Conservation (phyloP, 2,329 filamentous ascomycete genomes). For the Chrysosporium queenslandicum region DNA sequence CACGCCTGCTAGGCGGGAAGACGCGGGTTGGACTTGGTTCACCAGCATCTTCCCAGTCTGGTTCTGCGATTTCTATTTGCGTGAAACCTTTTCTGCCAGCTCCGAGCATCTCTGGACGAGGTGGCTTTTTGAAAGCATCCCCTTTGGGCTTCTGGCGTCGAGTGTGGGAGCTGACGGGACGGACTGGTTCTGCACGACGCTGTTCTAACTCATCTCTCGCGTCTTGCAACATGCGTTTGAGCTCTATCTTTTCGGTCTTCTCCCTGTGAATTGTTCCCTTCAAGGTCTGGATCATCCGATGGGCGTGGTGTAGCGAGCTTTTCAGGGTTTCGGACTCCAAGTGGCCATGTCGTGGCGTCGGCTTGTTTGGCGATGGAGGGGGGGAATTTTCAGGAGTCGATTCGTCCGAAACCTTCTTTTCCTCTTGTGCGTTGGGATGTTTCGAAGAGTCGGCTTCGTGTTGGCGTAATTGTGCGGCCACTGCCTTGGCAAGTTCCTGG, state of each 20-base stretch:
- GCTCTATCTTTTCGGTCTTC: constrained; percentile 95
- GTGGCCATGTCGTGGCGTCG: constrained; percentile 77
- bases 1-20: neutral
- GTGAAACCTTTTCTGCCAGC: constrained; percentile 62
- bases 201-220: constrained; percentile 81
- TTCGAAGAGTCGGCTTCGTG: constrained; percentile 55
- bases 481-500: constrained; percentile 74
- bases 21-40: constrained; percentile 47
- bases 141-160: constrained; percentile 54
- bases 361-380: constrained; percentile 80
- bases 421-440: constrained; percentile 52
- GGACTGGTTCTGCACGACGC: constrained; percentile 43
- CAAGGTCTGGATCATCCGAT: constrained; percentile 91
- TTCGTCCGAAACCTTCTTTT: constrained; percentile 56
- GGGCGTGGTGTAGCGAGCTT: constrained; percentile 86
- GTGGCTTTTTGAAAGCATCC: constrained; percentile 66
- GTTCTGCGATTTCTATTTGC: constrained; percentile 69
- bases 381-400: constrained; percentile 82
- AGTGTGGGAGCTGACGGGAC: constrained; percentile 27
- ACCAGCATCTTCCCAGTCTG: constrained; percentile 76
- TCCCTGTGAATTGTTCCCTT: constrained; percentile 92
- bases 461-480: constrained; percentile 61
- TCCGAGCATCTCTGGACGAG: constrained; percentile 63
- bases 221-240: constrained; percentile 90
- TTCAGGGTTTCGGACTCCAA: constrained; percentile 94